Evolutionary conservation across 2,329 filamentous ascomycete genomes (phyloP).

Genomic region (Diaporthe sp.): DNA sequence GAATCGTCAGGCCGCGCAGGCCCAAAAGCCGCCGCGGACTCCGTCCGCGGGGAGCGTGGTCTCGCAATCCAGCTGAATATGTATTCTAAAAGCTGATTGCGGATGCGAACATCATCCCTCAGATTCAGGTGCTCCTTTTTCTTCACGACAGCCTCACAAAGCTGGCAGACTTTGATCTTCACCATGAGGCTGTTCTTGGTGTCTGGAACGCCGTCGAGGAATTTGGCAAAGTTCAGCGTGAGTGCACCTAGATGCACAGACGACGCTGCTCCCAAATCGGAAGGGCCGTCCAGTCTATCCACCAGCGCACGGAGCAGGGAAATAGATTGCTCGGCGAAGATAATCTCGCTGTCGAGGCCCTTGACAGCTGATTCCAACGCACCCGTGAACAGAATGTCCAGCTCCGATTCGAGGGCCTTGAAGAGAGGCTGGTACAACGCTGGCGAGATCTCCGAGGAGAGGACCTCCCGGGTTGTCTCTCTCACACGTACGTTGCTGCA

Average conservation of each 20-base stretch:
- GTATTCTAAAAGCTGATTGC: slow-evolving; percentile 75
- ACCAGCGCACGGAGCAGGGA: slow-evolving; percentile 72
- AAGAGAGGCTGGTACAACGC: slow-evolving; percentile 72
- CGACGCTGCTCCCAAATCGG: slow-evolving; percentile 70
- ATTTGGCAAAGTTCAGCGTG: slow-evolving; percentile 74
- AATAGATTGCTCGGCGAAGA: slow-evolving; percentile 75
- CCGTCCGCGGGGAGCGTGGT: slow-evolving; percentile 62
- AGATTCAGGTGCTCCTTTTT: slow-evolving; percentile 76
- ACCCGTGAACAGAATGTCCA: slow-evolving; percentile 71
- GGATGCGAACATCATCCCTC: slow-evolving; percentile 74
- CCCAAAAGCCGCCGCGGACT: slow-evolving; percentile 48
- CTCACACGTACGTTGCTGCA: slow-evolving; percentile 72
- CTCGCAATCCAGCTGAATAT: slow-evolving; percentile 76
- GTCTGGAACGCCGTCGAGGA: slow-evolving; percentile 68
- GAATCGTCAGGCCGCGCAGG: slow-evolving; percentile 66
- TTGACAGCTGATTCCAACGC: slow-evolving; percentile 61
- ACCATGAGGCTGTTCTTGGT: slow-evolving; percentile 67
- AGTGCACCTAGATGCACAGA: slow-evolving; percentile 72
- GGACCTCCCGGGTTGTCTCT: slow-evolving; percentile 73
- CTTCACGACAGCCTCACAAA: slow-evolving; percentile 72
- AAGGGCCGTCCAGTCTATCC: slow-evolving; percentile 71
- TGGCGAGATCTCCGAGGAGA: slow-evolving; percentile 73
- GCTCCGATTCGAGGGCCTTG: slow-evolving; percentile 71
- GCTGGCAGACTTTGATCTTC: slow-evolving; percentile 76
- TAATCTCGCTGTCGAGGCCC: slow-evolving; percentile 68